phyloP scores from a whole-genome alignment of 768 basidiomycete genomes.

The Phylloporus scabripes region DNA sequence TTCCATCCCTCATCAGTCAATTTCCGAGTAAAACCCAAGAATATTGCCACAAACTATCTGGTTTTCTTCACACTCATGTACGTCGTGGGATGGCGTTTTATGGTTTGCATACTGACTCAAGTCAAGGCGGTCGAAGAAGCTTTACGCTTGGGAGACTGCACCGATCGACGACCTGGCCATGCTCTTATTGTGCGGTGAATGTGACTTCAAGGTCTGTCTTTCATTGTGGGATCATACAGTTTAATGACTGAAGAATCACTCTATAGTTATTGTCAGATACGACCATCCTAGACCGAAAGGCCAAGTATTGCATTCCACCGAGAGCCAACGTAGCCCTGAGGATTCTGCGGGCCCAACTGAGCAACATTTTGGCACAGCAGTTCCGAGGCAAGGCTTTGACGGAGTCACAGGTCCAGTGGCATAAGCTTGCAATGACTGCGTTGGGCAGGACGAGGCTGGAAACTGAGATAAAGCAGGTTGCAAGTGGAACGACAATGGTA shows the following conservation, averaged over 20 bases:
- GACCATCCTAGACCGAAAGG: slow-evolving; percentile 79
- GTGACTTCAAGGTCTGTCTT: slow-evolving; percentile 71
- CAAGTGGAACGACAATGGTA: slow-evolving; percentile 9
- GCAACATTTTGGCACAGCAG: slow-evolving; percentile 53
- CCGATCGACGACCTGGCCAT: slow-evolving; percentile 82
- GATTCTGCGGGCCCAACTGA: slow-evolving; percentile 61
- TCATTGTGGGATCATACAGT: not conserved
- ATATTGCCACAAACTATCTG: slow-evolving; percentile 72
- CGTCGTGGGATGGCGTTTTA: slow-evolving; percentile 13
- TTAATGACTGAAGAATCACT: slow-evolving; percentile 1
- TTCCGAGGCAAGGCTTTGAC: slow-evolving; percentile 59
- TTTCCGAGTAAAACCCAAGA: slow-evolving; percentile 58
- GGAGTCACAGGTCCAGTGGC: slow-evolving; percentile 63
- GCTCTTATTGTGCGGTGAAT: slow-evolving; percentile 82
- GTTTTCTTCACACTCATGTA: slow-evolving; percentile 88
- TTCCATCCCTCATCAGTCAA: slow-evolving; percentile 95
- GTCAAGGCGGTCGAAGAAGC: slow-evolving; percentile 83
- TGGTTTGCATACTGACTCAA: slow-evolving; percentile 5
- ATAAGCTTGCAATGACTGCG: slow-evolving; percentile 59
- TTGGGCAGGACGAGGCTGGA: slow-evolving; percentile 49
- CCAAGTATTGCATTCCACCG: slow-evolving; percentile 63
- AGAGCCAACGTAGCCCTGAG: slow-evolving; percentile 80
- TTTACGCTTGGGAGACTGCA: slow-evolving; percentile 92
- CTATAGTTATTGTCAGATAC: slow-evolving; percentile 63
- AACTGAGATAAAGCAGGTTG: slow-evolving; percentile 15